Base-by-base conservation (phyloP, 208 protist genomes). In the Trypanosomatidae sp. region DNA sequence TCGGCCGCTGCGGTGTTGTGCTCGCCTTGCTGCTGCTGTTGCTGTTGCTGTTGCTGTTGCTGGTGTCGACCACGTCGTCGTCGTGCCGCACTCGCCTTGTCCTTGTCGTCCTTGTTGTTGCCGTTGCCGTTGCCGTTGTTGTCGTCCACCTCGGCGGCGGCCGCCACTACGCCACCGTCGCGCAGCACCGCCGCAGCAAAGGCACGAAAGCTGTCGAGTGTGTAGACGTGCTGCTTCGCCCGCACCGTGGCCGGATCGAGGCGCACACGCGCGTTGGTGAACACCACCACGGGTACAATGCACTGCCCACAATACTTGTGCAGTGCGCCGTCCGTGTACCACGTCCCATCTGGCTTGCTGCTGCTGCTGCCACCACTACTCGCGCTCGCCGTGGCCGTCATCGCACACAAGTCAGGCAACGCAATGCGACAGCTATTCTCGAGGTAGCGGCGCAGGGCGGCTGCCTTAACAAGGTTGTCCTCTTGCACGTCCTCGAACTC, bases 401-500 rank as follows among this genome's bases (percentile, higher is more conserved):
- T 33, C n/a, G n/a, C n/a, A n/a, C n/a, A n/a, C 21, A 54, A 59
- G 45, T 89, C 77, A 16, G 84, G 74, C 2, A 93, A 71, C 11
- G 57, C 44, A 4, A 89, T 79, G 3, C 70, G 65, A 23, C 59
- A 63, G 6, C 61, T 65, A 50, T 90, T 89, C 56, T 93, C 80
- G 43, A 93, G 75, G 54, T 75, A 85, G 13, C 84, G 76, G 3
- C 79, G 73, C 28, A 93, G 57, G 27, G 76, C 72, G 7, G 74
- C 69, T 10, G 84, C 80, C 59, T 93, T 93, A 43, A 77, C 66
- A 5, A 82, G 46, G 46, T 85, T 90, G 45, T 93, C 84, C 41
- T 79, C 66, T 40, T 74, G 56, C 32, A 93, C 66, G 41, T 93
- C 77, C 48, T 89, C 84, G 50, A 90, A 93, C 63, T 93, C 71